Base-by-base conservation (phyloP, 768 basidiomycete species). In the Mycena vitilis region DNA sequence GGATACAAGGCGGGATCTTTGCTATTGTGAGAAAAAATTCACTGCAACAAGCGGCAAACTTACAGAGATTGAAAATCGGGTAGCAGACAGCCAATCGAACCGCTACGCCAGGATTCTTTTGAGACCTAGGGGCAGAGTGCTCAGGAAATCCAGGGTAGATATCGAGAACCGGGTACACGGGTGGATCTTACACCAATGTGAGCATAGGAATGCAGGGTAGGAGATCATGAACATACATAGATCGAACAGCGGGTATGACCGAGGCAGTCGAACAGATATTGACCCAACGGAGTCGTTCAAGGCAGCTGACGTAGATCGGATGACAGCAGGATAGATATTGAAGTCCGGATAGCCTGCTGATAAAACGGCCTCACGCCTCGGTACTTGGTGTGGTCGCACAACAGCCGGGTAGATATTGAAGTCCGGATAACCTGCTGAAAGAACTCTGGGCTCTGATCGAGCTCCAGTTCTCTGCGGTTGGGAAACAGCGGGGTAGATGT, bases 401-500 rank as follows among this genome's bases (percentile, higher is more conserved):
- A 62, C 52, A 68, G 57, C 40, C 34, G 51, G 49, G 25, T 22
- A 85, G 62, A 83, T 75, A 60, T 79, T 66, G 63, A 83, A 78
- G 63, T 77, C 65, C 76, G 15, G 40, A 40, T 11, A 10, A 49
- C 30, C 57, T 58, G 44, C 40, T 9, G 57, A 58, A n/a, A 54
- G 53, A 22, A 20, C 30, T 22, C 13, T 23, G 9, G 56, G 12
- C 25, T 16, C 57, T n/a, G 47, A 42, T n/a, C 23, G 47, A 11
- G 34, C 49, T 42, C n/a, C 34, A n/a, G 49, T 23, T 56, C 36
- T 56, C 37, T 13, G 18, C 15, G 40, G 40, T 40, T 23, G 36
- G 20, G 54, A 38, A 55, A 55, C 53, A 8, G 66, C 66, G 57
- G 81, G 80, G 73, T 83, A 85, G 61, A 83, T 74, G 62, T 79